These are phyloP conservation scores for Ajuga reptans DNA, from an alignment of 305 asterid genomes.

Conservation along the genomic window DNA sequence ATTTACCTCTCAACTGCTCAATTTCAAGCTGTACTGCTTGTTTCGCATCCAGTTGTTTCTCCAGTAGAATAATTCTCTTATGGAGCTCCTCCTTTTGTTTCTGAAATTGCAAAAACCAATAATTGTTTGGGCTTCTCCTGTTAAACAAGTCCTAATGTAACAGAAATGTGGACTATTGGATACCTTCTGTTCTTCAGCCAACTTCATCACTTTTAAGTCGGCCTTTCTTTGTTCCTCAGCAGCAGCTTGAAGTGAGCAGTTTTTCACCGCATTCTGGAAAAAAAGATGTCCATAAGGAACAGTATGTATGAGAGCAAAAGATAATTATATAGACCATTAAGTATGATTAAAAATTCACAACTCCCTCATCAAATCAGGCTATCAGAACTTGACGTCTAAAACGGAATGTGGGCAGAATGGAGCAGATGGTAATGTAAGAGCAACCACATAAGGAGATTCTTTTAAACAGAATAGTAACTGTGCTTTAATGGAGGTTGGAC, in stretches of 20 bases:
- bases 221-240: slow-evolving; percentile 73
- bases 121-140: slow-evolving; percentile 12
- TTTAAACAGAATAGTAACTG: background rate
- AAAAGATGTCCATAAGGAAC: background rate
- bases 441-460: background rate
- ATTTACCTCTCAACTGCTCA: slow-evolving; percentile 62
- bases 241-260: slow-evolving; percentile 66
- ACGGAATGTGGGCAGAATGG: background rate
- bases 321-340: background rate
- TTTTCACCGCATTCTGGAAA: slow-evolving; percentile 68
- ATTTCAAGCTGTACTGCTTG: slow-evolving; percentile 78
- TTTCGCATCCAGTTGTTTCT: slow-evolving; percentile 74
- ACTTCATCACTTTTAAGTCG: slow-evolving; percentile 60
- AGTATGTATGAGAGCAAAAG: slow-evolving; percentile 13
- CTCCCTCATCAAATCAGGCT: background rate
- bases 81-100: slow-evolving; percentile 74
- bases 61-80: slow-evolving; percentile 60
- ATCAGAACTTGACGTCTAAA: background rate
- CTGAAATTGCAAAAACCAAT: slow-evolving; percentile 38
- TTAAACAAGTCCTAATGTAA: slow-evolving; percentile 15
- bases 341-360: background rate
- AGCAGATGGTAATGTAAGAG: background rate
- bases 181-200: slow-evolving; percentile 92
- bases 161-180: slow-evolving; percentile 10
- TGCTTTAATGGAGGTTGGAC: background rate